Evolutionary conservation across 1,284 basidiomycete species (phyloP).

Genomic region (Malassezia arunalokei): DNA sequence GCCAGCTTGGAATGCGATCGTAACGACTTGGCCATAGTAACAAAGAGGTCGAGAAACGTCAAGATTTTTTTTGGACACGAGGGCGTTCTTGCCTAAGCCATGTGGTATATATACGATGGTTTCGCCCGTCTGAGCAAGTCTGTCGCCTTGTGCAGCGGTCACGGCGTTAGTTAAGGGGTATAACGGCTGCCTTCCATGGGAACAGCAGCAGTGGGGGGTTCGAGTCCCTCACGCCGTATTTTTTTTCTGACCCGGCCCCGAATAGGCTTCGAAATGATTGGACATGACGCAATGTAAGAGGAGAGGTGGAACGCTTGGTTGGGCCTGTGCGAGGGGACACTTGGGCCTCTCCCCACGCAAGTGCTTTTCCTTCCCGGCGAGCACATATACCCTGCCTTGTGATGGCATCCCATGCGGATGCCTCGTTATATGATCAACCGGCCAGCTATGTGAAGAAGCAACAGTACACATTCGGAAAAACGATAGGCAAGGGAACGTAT

Average conservation of each 20-base stretch:
- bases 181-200: conserved; percentile 19
- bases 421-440: not conserved
- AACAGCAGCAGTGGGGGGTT: conserved; percentile 19
- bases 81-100: too few relatives aligned
- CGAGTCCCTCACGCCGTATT: conserved; percentile 20
- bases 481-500: conserved; percentile 42
- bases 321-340: too few relatives aligned
- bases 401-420: not conserved
- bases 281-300: too few relatives aligned
- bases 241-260: not conserved
- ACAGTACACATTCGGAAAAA: conserved; percentile 42
- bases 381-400: not conserved
- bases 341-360: too few relatives aligned
- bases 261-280: too few relatives aligned
- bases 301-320: too few relatives aligned
- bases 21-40: conserved; percentile 76
- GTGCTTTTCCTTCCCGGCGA: not conserved
- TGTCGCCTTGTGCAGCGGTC: not conserved
- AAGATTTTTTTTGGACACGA: not conserved
- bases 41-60: not conserved
- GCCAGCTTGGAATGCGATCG: conserved; percentile 77
- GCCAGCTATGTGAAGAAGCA: conserved; percentile 35
- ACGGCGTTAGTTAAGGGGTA: conserved; percentile 22
- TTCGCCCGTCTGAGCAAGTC: too few relatives aligned
- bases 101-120: too few relatives aligned